Percentiles rank a stretch among this genome's conserved stretches.
These are phyloP conservation scores for Rubroboletus satanas DNA, from an alignment of 768 basidiomycete genomes.

Conservation along the genomic window DNA sequence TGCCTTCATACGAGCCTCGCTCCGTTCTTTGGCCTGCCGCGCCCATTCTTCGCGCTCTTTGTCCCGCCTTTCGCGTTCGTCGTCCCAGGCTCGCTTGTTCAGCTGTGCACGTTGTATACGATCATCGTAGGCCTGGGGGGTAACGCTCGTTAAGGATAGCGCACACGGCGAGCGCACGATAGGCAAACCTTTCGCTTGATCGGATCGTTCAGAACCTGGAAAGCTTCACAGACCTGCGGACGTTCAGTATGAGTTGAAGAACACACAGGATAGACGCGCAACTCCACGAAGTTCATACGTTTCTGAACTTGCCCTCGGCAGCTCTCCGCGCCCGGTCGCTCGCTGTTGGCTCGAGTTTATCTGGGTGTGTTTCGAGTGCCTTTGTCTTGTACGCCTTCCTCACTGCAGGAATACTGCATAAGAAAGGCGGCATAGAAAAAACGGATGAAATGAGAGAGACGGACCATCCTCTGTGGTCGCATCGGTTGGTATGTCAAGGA, in stretches of 20 bases:
- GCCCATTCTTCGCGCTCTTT: slow-evolving; percentile 56
- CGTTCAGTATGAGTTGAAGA: slow-evolving; percentile 18
- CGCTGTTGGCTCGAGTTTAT: slow-evolving; percentile 57
- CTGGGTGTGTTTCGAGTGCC: slow-evolving; percentile 70
- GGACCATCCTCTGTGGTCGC: slow-evolving; percentile 52
- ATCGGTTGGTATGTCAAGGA: slow-evolving; percentile 42
- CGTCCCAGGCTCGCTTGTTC: slow-evolving; percentile 28
- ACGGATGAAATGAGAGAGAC: slow-evolving; percentile 13
- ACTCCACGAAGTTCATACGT: slow-evolving; percentile 39
- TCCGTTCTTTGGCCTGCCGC: slow-evolving; percentile 44
- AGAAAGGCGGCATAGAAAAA: not conserved
- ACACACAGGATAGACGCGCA: slow-evolving; percentile 15
- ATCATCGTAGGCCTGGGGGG: slow-evolving; percentile 45
- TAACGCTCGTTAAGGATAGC: not conserved
- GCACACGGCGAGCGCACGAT: not conserved
- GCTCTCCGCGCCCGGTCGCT: slow-evolving; percentile 47
- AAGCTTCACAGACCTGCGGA: slow-evolving; percentile 58
- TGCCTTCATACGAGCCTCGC: slow-evolving; percentile 47
- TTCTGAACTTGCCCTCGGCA: slow-evolving; percentile 57
- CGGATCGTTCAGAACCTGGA: slow-evolving; percentile 53
- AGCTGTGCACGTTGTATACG: slow-evolving; percentile 31
- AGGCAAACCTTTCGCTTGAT: slow-evolving; percentile 50
- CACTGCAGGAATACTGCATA: slow-evolving; percentile 31
- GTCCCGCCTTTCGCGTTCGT: slow-evolving; percentile 40
- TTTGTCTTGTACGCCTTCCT: slow-evolving; percentile 64